Conservation (phyloP, 306 rosid genomes). For the Sicyos edulis region DNA sequence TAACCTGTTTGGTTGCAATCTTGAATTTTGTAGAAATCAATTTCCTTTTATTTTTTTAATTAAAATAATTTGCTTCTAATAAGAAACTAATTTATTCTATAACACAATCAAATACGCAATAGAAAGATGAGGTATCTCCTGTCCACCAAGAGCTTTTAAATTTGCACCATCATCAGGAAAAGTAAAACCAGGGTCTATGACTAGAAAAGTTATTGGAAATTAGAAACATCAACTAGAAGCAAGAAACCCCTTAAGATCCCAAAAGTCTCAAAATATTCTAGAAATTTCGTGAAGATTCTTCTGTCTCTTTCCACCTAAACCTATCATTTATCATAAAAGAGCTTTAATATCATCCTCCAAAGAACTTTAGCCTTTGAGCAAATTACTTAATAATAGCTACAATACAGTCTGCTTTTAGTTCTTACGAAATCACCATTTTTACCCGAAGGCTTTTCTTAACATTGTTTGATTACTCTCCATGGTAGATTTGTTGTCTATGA, state of each 20-base stretch:
- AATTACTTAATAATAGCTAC: not conserved
- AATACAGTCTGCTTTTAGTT: not conserved
- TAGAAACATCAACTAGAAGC: too few species aligned
- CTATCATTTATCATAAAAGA: not conserved
- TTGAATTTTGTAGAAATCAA: not conserved
- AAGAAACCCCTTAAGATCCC: too few species aligned
- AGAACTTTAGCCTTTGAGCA: slow-evolving; percentile 2
- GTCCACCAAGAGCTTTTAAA: not conserved
- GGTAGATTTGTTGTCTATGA: not conserved
- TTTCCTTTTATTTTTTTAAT: not conserved
- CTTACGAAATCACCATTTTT: not conserved
- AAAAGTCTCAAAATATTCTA: too few species aligned
- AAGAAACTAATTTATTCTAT: not conserved
- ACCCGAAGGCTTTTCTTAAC: not conserved
- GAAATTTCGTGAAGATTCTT: too few species aligned
- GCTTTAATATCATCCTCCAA: not conserved
- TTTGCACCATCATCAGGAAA: not conserved
- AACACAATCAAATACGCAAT: not conserved
- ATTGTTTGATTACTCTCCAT: not conserved
- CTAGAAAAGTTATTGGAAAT: too few species aligned
- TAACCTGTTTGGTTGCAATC: not conserved
- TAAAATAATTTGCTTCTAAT: not conserved
- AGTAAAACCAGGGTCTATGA: not conserved
- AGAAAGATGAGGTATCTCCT: not conserved
- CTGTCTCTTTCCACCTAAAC: too few species aligned